phyloP scores from a whole-genome alignment of 441 rosid genomes.

The Brassica hybrid region DNA sequence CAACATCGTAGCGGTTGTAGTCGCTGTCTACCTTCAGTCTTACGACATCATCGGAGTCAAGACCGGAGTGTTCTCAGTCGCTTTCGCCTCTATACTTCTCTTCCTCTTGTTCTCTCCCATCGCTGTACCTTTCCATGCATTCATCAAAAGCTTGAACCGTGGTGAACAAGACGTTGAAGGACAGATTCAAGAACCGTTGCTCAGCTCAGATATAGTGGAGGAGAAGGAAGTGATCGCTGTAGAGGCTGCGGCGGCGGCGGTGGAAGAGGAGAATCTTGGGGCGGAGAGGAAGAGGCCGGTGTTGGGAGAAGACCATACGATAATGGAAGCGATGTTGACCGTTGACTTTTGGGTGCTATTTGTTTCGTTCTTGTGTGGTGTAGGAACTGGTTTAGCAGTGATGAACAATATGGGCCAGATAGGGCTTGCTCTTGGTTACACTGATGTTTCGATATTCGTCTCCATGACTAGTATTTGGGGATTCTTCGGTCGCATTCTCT shows the following conservation, averaged over 20 bases:
- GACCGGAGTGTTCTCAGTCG: conserved; percentile 44
- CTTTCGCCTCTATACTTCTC: conserved; percentile 50
- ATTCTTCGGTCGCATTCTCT: conserved; percentile 81
- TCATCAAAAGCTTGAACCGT: conserved; percentile 13
- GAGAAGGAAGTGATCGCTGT: conserved; percentile 21
- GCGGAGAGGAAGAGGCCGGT: conserved; percentile 53
- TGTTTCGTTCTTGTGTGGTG: conserved; percentile 84
- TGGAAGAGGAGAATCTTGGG: not conserved
- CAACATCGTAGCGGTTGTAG: conserved; percentile 51
- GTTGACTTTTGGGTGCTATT: conserved; percentile 86
- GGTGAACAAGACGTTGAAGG: conserved; percentile 49
- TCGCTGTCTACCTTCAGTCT: conserved; percentile 57
- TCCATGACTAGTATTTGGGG: conserved; percentile 92
- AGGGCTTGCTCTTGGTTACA: conserved; percentile 84
- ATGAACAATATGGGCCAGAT: conserved; percentile 95
- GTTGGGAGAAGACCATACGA: conserved; percentile 88
- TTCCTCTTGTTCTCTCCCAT: conserved; percentile 54
- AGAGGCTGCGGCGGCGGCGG: conserved; percentile 22
- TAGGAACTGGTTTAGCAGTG: conserved; percentile 89
- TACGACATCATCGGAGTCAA: conserved; percentile 54
- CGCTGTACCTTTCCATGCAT: conserved; percentile 48
- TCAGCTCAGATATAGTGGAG: conserved; percentile 29
- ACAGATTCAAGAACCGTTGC: conserved; percentile 52
- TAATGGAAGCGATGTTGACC: conserved; percentile 63
- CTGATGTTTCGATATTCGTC: conserved; percentile 80